These are phyloP conservation scores for Ophiosphaerella narmari DNA, from an alignment of 2,329 filamentous ascomycete species.

Conservation along the genomic window DNA sequence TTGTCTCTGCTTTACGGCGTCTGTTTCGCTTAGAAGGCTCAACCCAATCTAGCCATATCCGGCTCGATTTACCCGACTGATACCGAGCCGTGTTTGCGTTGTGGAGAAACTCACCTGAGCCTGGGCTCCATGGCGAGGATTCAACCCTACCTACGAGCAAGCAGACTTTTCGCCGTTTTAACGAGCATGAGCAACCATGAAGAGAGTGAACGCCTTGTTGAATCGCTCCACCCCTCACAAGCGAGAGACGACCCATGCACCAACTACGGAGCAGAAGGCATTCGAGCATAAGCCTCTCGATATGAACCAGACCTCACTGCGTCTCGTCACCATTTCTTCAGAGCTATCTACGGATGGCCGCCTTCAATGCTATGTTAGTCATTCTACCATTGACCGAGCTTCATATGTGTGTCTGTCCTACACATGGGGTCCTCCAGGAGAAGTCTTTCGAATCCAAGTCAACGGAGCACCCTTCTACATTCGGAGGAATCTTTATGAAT, in stretches of 20 bases:
- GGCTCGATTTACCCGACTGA: slow-evolving; percentile 2
- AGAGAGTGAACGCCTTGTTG: slow-evolving; percentile 5
- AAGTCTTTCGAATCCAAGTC: slow-evolving; percentile 4
- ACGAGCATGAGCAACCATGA: slow-evolving; percentile 2
- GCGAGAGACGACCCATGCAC: not conserved
- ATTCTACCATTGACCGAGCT: slow-evolving; percentile 5
- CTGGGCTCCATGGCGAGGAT: not conserved
- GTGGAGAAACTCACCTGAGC: not conserved
- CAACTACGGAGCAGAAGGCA: not conserved
- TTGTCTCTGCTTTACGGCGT: not conserved
- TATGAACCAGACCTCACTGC: slow-evolving; percentile 2
- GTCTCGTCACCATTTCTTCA: slow-evolving; percentile 5
- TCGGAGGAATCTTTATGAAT: slow-evolving; percentile 8
- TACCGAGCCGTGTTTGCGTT: slow-evolving; percentile 1
- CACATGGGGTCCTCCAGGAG: slow-evolving; percentile 1
- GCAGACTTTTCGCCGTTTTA: not conserved
- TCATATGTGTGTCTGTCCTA: slow-evolving; percentile 8
- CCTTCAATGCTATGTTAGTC: slow-evolving; percentile 7
- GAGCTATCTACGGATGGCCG: slow-evolving; percentile 2
- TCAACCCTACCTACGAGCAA: not conserved
- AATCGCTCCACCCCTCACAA: slow-evolving; percentile 2
- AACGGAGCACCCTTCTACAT: slow-evolving; percentile 8
- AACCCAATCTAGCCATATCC: not conserved
- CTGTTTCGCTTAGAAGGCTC: not conserved
- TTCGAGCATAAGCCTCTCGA: slow-evolving; percentile 6